Evolutionary conservation across 495 filamentous ascomycete genomes (phyloP).

Genomic region (Aspergillus cavernicola): DNA sequence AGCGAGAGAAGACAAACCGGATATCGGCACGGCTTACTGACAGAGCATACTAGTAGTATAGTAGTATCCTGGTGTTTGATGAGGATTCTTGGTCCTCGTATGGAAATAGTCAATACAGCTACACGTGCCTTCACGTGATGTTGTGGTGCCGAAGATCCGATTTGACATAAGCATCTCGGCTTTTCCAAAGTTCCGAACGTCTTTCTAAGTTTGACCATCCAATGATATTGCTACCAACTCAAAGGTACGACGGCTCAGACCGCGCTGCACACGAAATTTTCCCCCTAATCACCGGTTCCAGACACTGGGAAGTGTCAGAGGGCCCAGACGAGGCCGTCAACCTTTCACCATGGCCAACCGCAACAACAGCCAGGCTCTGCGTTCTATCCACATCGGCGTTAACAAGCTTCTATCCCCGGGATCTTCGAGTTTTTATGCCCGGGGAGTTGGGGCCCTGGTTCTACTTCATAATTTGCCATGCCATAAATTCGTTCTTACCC

Average conservation of each 20-base stretch:
- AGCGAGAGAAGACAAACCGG: no score
- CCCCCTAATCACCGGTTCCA: neutral
- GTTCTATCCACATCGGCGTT: conserved; percentile 1
- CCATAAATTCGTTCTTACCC: neutral
- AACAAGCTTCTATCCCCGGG: conserved; percentile 5
- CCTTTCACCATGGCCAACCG: conserved; percentile 9
- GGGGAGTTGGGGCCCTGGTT: neutral
- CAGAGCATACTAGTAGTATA: no score
- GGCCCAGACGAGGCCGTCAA: conserved; percentile 7
- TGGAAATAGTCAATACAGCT: no score
- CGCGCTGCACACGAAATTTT: neutral
- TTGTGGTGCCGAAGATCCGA: conserved; percentile 3
- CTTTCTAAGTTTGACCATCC: neutral
- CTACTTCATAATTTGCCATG: neutral
- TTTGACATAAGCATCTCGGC: no score
- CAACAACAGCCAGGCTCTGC: neutral
- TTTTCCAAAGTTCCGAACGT: no score
- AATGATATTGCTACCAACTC: neutral
- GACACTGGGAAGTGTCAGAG: neutral
- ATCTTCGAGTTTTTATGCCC: neutral
- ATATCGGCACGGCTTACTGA: no score
- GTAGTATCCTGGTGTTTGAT: no score
- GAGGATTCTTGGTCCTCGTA: no score
- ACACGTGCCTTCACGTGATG: conserved; percentile 2
- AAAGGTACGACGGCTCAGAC: conserved; percentile 2